Percentiles rank a stretch among this genome's conserved stretches.
Evolutionary conservation across 345 rosid genomes (phyloP).

Genomic region (Salix arbutifolia): DNA sequence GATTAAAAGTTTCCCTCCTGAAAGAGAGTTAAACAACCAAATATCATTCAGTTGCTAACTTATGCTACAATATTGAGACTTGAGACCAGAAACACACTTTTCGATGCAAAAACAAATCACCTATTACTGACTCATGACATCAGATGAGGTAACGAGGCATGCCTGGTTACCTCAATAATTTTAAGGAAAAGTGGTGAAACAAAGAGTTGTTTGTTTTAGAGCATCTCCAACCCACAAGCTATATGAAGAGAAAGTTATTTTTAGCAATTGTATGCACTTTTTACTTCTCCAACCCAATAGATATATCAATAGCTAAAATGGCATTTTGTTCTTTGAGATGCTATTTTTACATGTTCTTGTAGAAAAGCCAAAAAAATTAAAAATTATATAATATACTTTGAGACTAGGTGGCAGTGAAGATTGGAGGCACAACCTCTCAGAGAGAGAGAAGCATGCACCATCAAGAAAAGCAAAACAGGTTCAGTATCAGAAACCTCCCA

Average conservation of each 20-base stretch:
- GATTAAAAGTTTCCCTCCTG: conserved; percentile 95
- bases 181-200: too few species aligned
- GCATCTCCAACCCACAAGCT: too few species aligned
- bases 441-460: conserved; percentile 79
- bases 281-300: too few species aligned
- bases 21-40: background rate
- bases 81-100: background rate
- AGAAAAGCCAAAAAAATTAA: too few species aligned
- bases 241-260: too few species aligned
- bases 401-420: conserved; percentile 60
- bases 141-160: background rate
- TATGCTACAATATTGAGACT: background rate
- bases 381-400: too few species aligned
- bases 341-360: too few species aligned
- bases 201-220: background rate
- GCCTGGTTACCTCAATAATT: too few species aligned
- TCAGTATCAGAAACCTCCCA: conserved; percentile 28
- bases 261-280: too few species aligned
- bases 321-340: too few species aligned
- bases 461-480: conserved; percentile 84
- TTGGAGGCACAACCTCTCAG: conserved; percentile 62
- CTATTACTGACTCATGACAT: too few species aligned
- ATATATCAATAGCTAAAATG: too few species aligned
- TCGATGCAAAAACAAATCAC: background rate
- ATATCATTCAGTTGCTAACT: background rate